These are phyloP conservation scores for Mycena albidolilacea DNA, from an alignment of 768 basidiomycete species.

Conservation along the genomic window DNA sequence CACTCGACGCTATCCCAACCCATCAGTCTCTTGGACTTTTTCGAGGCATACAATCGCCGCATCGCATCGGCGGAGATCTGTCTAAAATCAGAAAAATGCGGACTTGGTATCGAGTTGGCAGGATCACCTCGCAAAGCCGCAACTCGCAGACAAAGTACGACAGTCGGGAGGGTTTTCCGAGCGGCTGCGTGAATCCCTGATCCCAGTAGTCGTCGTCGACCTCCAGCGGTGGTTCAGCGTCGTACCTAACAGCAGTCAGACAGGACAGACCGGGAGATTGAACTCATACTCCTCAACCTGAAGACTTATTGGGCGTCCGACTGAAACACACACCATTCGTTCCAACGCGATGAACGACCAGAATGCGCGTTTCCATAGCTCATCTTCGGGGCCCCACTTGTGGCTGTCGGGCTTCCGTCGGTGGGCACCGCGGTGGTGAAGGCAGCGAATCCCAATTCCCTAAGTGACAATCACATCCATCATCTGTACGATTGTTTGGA, in stretches of 20 bases:
- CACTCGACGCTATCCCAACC: constrained; percentile 66
- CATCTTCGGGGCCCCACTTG: constrained; percentile 64
- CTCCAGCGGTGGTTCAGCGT: background rate
- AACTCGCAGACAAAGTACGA: background rate
- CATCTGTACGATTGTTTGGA: background rate
- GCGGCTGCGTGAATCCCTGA: background rate
- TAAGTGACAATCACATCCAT: background rate
- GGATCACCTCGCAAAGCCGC: background rate
- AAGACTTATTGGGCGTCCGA: constrained; percentile 77
- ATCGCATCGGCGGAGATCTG: constrained; percentile 70
- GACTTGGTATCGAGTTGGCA: background rate
- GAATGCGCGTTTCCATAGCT: constrained; percentile 73
- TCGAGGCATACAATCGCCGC: constrained; percentile 67
- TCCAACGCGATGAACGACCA: constrained; percentile 60
- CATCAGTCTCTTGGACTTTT: constrained; percentile 54
- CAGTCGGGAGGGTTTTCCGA: background rate
- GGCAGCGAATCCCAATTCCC: constrained; percentile 72
- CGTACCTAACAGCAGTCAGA: background rate
- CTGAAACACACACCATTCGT: constrained; percentile 55
- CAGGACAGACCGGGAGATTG: background rate
- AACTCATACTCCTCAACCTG: constrained; percentile 76
- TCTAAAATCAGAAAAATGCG: background rate
- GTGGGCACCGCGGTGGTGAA: constrained; percentile 75
- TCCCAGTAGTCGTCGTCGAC: background rate
- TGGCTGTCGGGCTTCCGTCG: constrained; percentile 55